Evolutionary conservation across 164 flowering plant species (phyloP).

Genomic region (Amborella trichopoda): DNA sequence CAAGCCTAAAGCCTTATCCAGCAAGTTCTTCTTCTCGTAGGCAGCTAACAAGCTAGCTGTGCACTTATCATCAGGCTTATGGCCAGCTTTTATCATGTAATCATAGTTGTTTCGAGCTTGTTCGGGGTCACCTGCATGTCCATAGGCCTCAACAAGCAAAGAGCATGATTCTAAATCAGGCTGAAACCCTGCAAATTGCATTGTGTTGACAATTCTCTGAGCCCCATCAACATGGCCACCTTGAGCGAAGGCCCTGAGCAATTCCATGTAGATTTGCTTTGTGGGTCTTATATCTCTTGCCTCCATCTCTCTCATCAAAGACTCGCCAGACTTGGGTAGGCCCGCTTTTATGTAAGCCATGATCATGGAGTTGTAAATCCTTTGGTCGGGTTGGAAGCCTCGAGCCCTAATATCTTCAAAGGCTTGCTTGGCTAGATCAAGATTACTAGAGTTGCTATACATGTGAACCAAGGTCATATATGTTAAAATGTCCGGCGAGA

Average conservation of each 20-base stretch:
- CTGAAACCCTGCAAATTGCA: slow-evolving; percentile 55
- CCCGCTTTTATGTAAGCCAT: slow-evolving; percentile 67
- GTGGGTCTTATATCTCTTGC: slow-evolving; percentile 41
- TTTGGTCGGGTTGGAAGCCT: slow-evolving; percentile 57
- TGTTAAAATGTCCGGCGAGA: slow-evolving; percentile 47
- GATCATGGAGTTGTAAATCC: slow-evolving; percentile 61
- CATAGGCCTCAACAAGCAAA: slow-evolving; percentile 66
- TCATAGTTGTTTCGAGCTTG: slow-evolving; percentile 58
- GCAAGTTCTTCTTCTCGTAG: slow-evolving; percentile 50
- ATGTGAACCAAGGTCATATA: slow-evolving; percentile 45
- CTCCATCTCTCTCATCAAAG: slow-evolving; percentile 72
- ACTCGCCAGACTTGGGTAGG: slow-evolving; percentile 37
- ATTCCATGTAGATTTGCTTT: slow-evolving; percentile 60
- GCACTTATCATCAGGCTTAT: slow-evolving; percentile 66
- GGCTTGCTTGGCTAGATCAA: slow-evolving; percentile 52
- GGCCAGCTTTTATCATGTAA: slow-evolving; percentile 45
- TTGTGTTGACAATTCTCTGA: slow-evolving; percentile 32
- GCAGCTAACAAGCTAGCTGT: slow-evolving; percentile 63
- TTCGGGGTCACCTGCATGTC: slow-evolving; percentile 39
- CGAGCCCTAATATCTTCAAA: slow-evolving; percentile 48
- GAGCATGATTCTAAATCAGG: slow-evolving; percentile 45
- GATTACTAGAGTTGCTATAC: slow-evolving; percentile 65
- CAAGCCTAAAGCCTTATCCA: slow-evolving; percentile 64
- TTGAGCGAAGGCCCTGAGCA: slow-evolving; percentile 51
- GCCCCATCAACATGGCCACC: slow-evolving; percentile 43